Conservation (phyloP, 2,329 filamentous ascomycete genomes). For the Alternaria angustiovoidea region DNA sequence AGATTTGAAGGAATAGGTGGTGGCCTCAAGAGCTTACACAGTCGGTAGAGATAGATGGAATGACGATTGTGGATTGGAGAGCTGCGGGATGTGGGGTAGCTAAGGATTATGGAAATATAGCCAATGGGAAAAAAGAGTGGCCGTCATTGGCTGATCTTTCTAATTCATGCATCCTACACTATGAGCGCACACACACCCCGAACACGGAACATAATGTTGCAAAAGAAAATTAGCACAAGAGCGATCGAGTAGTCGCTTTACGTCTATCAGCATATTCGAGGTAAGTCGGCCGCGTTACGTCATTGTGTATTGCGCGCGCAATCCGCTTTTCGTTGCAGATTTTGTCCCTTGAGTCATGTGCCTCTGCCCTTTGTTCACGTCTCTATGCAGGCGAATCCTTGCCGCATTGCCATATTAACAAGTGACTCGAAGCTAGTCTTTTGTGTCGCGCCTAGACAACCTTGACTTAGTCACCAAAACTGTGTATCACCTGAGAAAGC, state of each 20-base stretch:
- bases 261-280: not conserved
- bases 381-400: constrained; percentile 30
- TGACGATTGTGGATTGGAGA: not conserved
- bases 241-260: not conserved
- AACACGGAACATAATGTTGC: not conserved
- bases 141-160: constrained; percentile 22
- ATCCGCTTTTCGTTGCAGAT: constrained; percentile 13
- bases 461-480: not conserved
- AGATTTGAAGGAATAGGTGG: not conserved
- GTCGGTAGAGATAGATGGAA: not conserved
- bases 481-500: not conserved
- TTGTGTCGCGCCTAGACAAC: not conserved
- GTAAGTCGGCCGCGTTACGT: constrained; percentile 7
- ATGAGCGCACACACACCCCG: not conserved
- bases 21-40: not conserved
- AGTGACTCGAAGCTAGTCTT: constrained; percentile 23
- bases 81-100: constrained; percentile 19
- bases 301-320: not conserved
- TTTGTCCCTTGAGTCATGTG: constrained; percentile 33
- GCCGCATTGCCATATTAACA: constrained; percentile 30
- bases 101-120: not conserved
- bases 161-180: not conserved
- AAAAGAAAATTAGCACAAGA: not conserved
- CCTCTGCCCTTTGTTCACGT: constrained; percentile 25
- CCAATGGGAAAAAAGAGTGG: constrained; percentile 27